These are phyloP conservation scores for Arachis stenosperma DNA, from an alignment of 306 rosid species.

Conservation along the genomic window DNA sequence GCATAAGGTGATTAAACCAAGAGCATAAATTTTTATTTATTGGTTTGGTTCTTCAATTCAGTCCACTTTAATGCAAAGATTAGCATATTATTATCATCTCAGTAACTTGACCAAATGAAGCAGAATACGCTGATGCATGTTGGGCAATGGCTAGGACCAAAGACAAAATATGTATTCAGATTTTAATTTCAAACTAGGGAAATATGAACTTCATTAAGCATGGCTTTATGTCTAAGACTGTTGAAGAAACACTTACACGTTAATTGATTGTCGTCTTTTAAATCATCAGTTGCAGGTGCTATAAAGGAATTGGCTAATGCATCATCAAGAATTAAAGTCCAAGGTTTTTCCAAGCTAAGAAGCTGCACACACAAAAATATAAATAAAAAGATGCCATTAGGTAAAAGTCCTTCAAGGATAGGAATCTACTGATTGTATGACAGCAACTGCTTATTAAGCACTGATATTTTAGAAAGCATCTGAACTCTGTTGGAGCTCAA, in stretches of 20 bases:
- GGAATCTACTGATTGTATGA: conserved; percentile 5
- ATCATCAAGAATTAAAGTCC: conserved; percentile 91
- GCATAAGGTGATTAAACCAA: conserved; percentile 1
- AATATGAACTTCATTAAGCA: conserved; percentile 1
- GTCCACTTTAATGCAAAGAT: background rate
- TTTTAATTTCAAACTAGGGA: conserved; percentile 12
- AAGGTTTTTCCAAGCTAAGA: conserved; percentile 75
- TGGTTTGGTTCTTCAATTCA: background rate
- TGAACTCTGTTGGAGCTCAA: background rate
- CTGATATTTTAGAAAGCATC: conserved; percentile 10
- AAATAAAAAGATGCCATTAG: background rate
- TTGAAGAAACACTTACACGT: conserved; percentile 58
- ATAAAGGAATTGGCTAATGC: conserved; percentile 90
- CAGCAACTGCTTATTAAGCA: background rate
- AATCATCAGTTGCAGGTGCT: conserved; percentile 87
- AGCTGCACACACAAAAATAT: conserved; percentile 63
- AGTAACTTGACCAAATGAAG: conserved; percentile 8
- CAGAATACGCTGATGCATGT: too few relatives aligned
- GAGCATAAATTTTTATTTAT: background rate
- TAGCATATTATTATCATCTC: conserved; percentile 6
- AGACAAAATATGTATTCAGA: conserved; percentile 18
- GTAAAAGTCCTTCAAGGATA: conserved; percentile 20
- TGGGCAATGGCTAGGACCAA: background rate
- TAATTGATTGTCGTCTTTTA: conserved; percentile 81
- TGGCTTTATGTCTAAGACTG: conserved; percentile 9